Conservation (phyloP, 1,284 basidiomycete species). For the Bondarzewia mesenterica region DNA sequence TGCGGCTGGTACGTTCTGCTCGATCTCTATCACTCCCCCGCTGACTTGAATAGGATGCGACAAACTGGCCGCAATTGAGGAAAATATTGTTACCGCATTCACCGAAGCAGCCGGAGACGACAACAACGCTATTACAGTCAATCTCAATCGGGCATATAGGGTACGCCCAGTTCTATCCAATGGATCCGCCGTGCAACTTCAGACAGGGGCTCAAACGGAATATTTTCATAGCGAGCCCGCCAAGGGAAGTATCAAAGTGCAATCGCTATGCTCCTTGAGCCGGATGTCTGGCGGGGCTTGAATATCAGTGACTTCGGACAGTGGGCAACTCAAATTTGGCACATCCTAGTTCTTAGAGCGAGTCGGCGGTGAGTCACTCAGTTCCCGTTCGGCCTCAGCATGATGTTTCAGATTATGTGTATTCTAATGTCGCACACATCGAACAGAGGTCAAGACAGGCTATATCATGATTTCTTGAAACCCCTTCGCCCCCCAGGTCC, state of each 20-base stretch:
- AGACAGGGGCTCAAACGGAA: background rate
- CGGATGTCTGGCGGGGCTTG: slow-evolving; percentile 62
- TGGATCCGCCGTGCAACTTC: background rate
- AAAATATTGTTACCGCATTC: slow-evolving; percentile 62
- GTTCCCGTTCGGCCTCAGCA: slow-evolving; percentile 5
- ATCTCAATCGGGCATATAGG: slow-evolving; percentile 55
- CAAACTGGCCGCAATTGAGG: slow-evolving; percentile 55
- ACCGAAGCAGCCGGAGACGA: slow-evolving; percentile 48
- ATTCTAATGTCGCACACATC: background rate
- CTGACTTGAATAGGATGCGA: slow-evolving; percentile 45
- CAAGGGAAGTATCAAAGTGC: slow-evolving; percentile 59
- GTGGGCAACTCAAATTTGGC: slow-evolving; percentile 73
- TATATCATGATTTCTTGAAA: slow-evolving; percentile 56
- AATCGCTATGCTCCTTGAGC: slow-evolving; percentile 55
- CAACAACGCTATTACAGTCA: slow-evolving; percentile 51
- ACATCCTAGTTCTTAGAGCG: slow-evolving; percentile 57
- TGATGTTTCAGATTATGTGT: background rate
- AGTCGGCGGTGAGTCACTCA: slow-evolving; percentile 47
- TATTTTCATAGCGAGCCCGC: slow-evolving; percentile 46
- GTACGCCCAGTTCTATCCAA: slow-evolving; percentile 29
- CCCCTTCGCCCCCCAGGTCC: slow-evolving; percentile 46
- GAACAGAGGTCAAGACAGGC: slow-evolving; percentile 50
- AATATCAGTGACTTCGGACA: slow-evolving; percentile 51
- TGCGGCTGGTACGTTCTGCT: slow-evolving; percentile 42
- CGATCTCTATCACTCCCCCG: background rate